phyloP scores from a whole-genome alignment of 345 rosid species.

The Acer yangbiense region DNA sequence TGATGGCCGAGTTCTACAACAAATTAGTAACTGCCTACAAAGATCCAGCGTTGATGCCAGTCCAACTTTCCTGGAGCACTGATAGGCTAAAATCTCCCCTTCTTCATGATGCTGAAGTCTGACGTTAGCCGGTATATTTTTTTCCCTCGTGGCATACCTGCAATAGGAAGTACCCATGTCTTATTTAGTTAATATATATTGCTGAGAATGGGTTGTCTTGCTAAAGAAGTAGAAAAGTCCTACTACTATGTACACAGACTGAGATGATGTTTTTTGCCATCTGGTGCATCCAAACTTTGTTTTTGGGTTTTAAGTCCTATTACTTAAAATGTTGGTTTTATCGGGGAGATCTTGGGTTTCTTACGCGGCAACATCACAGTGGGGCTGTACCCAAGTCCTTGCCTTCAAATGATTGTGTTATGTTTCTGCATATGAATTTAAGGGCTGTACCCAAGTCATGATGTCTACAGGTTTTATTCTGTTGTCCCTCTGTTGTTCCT shows the following conservation, averaged over 20 bases:
- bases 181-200: background rate
- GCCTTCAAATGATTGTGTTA: background rate
- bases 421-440: background rate
- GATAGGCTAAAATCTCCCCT: slow-evolving; percentile 50
- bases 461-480: too few relatives aligned
- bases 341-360: too few relatives aligned
- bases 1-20: slow-evolving; percentile 59
- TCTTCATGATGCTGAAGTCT: slow-evolving; percentile 40
- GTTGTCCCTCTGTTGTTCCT: too few relatives aligned
- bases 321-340: too few relatives aligned
- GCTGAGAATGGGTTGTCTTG: background rate
- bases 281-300: background rate
- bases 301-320: background rate
- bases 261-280: slow-evolving; percentile 6
- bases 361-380: too few relatives aligned
- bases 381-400: too few relatives aligned
- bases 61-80: slow-evolving; percentile 39
- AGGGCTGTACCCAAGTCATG: too few relatives aligned
- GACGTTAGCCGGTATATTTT: slow-evolving; percentile 7
- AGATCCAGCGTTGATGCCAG: slow-evolving; percentile 67
- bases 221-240: background rate
- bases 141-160: background rate
- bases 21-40: slow-evolving; percentile 60
- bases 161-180: background rate
- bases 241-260: background rate